A percentile compares a stretch with the other conserved stretches of the same genome.
phyloP scores from a whole-genome alignment of 345 rosid species.

The Reutealis trisperma region DNA sequence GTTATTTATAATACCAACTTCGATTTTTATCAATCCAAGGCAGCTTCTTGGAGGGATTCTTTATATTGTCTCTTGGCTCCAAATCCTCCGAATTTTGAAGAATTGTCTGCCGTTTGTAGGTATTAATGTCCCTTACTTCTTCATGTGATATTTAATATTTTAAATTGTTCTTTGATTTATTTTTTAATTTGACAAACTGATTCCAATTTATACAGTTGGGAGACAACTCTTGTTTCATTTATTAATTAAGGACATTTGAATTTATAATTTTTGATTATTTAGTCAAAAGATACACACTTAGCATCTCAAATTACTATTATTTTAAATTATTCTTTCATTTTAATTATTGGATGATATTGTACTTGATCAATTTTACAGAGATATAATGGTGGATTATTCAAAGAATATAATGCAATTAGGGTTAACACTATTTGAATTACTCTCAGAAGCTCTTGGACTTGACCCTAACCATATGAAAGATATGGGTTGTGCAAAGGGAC shows the following conservation, averaged over 20 bases:
- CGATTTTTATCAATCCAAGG: conserved; percentile 2
- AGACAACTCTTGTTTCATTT: too few relatives aligned
- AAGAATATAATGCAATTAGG: conserved; percentile 8
- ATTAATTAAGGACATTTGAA: too few relatives aligned
- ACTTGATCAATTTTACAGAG: not conserved
- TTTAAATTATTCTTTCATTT: too few relatives aligned
- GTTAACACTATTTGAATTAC: conserved; percentile 1
- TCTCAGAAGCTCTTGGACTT: conserved; percentile 21
- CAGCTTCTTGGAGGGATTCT: conserved; percentile 23
- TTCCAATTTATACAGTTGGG: too few relatives aligned
- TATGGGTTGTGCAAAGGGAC: conserved; percentile 15
- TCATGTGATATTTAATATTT: too few relatives aligned
- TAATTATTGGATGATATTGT: not conserved
- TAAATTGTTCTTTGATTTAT: too few relatives aligned
- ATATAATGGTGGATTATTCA: conserved; percentile 12
- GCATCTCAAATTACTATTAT: too few relatives aligned
- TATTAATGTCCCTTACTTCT: too few relatives aligned
- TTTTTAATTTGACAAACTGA: too few relatives aligned
- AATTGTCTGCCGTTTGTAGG: conserved; percentile 19
- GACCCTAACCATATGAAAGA: conserved; percentile 7
- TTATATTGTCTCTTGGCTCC: not conserved
- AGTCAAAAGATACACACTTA: too few relatives aligned
- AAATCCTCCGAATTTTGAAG: conserved; percentile 14
- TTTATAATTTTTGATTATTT: too few relatives aligned
- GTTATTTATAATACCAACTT: conserved; percentile 19